Conservation (phyloP, 2,329 filamentous ascomycete species). For the Aureobasidium sp. region DNA sequence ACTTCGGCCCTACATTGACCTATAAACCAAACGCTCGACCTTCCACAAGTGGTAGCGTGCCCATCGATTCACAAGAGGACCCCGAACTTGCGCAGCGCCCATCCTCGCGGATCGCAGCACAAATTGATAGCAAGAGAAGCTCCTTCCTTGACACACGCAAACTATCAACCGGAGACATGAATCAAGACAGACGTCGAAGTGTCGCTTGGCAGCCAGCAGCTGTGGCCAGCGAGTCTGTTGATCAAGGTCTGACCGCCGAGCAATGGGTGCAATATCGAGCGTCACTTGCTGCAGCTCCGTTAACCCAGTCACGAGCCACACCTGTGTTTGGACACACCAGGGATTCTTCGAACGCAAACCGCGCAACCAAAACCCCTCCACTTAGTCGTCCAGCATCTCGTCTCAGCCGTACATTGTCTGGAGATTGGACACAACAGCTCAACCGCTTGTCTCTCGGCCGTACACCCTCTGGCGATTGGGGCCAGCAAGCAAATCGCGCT, state of each 20-base stretch:
- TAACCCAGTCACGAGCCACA: constrained; percentile 22
- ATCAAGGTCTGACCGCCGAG: constrained; percentile 62
- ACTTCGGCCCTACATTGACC: constrained; percentile 80
- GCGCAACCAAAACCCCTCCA: constrained; percentile 20
- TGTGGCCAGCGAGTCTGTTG: constrained; percentile 40
- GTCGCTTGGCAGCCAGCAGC: constrained; percentile 74
- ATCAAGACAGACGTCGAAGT: constrained; percentile 52
- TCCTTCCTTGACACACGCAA: constrained; percentile 29
- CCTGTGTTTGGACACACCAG: constrained; percentile 14
- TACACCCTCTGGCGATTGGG: constrained; percentile 40
- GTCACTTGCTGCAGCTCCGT: constrained; percentile 48
- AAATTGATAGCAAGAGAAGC: constrained; percentile 21
- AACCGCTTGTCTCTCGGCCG: constrained; percentile 33
- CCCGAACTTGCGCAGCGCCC: neutral
- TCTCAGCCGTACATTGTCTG: constrained; percentile 17
- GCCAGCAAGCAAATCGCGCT: constrained; percentile 22
- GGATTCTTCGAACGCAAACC: neutral
- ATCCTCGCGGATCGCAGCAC: constrained; percentile 13
- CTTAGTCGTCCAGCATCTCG: constrained; percentile 24
- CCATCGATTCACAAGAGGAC: neutral
- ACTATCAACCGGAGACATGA: constrained; percentile 20
- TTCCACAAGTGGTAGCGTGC: constrained; percentile 41
- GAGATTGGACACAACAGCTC: constrained; percentile 20
- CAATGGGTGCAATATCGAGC: constrained; percentile 78
- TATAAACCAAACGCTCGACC: constrained; percentile 53